These are phyloP conservation scores for Saccharum officinarum DNA, from an alignment of 176 grass and related monocot genomes.

Conservation along the genomic window DNA sequence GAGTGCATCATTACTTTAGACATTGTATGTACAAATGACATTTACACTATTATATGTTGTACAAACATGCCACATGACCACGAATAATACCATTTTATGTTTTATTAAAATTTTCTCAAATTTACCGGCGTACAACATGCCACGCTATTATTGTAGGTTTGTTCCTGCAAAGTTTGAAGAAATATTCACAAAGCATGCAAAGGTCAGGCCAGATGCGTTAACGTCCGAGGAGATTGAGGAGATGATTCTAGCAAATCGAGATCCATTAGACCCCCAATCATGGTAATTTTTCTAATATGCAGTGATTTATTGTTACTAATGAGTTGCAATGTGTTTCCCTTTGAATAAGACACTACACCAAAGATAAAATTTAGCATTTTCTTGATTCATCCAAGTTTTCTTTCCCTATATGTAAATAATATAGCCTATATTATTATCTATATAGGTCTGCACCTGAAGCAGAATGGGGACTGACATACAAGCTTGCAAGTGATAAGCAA, in stretches of 20 bases:
- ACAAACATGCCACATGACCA: background rate
- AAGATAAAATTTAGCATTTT: background rate
- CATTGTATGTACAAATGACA: background rate
- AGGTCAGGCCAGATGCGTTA: slow-evolving; percentile 45
- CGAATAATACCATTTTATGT: background rate
- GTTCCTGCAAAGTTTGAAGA: slow-evolving; percentile 75
- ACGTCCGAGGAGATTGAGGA: slow-evolving; percentile 54
- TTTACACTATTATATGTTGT: background rate
- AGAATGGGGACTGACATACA: slow-evolving; percentile 56
- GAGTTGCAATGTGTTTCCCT: background rate
- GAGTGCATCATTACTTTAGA: background rate
- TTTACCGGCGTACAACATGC: background rate
- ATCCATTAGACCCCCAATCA: slow-evolving; percentile 51
- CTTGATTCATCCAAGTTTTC: background rate
- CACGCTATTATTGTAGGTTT: slow-evolving; percentile 49
- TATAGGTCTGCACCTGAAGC: slow-evolving; percentile 23
- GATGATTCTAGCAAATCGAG: slow-evolving; percentile 61
- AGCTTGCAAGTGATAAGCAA: slow-evolving; percentile 51
- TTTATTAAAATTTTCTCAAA: background rate
- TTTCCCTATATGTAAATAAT: background rate
- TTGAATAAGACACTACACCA: background rate
- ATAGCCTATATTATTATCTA: background rate
- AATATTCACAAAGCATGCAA: slow-evolving; percentile 79
- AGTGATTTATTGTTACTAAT: background rate
- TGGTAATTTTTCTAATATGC: slow-evolving; percentile 41